Percentiles rank a stretch among this genome's conserved stretches.
Evolutionary conservation across 805 yeast species (phyloP).

Genomic region (Barnettozyma salicaria): DNA sequence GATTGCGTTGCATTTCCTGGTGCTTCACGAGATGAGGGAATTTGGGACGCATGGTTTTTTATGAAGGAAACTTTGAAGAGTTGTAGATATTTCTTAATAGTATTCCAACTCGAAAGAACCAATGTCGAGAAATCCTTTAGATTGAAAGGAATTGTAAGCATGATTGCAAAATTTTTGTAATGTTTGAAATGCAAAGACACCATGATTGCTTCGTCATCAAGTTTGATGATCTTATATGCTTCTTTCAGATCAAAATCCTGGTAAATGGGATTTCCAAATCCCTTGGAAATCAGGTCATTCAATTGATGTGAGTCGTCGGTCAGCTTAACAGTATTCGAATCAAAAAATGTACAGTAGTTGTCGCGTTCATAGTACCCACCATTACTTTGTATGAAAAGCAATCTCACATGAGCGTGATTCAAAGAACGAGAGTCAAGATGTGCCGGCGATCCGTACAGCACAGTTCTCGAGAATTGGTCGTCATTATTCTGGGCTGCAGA

Average conservation of each 20-base stretch:
- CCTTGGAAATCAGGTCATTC: constrained; percentile 29
- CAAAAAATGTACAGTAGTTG: constrained; percentile 30
- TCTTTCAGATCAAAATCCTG: constrained; percentile 23
- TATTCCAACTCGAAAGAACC: constrained; percentile 30
- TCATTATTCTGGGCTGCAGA: constrained; percentile 13
- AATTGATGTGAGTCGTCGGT: constrained; percentile 12
- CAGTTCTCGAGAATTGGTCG: constrained; percentile 24
- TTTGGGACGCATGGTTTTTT: no score
- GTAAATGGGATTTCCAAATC: constrained; percentile 35
- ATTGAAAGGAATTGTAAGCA: constrained; percentile 27
- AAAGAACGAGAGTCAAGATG: constrained; percentile 6
- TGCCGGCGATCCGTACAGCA: constrained; percentile 23
- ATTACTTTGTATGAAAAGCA: constrained; percentile 33
- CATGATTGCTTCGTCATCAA: constrained; percentile 28
- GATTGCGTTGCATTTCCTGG: not conserved
- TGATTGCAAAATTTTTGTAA: constrained; percentile 27
- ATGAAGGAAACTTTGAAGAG: constrained; percentile 25
- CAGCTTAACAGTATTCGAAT: constrained; percentile 17
- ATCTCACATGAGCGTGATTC: constrained; percentile 1
- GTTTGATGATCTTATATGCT: constrained; percentile 15
- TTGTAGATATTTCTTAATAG: constrained; percentile 26
- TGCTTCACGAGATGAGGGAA: constrained; percentile 11
- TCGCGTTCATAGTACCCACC: constrained; percentile 32
- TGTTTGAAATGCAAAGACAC: constrained; percentile 30
- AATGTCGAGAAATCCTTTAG: constrained; percentile 24